Conservation (phyloP, 2,329 filamentous ascomycete species). For the Ascomycota sp. region DNA sequence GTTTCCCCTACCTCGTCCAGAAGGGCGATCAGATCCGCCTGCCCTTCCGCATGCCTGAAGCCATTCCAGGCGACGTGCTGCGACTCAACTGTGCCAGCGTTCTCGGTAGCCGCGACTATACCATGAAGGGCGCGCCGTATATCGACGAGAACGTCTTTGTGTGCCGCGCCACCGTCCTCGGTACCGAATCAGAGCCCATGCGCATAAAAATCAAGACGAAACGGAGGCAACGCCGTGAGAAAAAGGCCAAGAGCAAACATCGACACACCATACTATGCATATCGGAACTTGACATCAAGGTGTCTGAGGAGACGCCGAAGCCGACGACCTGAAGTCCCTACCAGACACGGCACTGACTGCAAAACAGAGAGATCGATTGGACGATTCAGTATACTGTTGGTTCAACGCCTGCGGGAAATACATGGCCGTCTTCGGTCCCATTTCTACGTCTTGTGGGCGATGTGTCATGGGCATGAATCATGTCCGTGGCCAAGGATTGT, state of each 20-base stretch:
- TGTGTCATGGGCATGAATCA: no score
- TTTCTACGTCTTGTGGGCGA: no score
- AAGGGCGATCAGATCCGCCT: constrained; percentile 55
- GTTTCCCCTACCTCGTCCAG: constrained; percentile 59
- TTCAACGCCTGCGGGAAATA: no score
- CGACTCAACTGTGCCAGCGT: constrained; percentile 69
- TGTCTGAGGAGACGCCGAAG: no score
- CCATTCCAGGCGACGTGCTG: constrained; percentile 63
- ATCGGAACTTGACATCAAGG: constrained; percentile 52
- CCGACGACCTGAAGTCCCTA: no score
- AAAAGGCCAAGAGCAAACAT: constrained; percentile 74
- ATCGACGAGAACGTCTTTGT: constrained; percentile 70
- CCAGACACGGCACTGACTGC: no score
- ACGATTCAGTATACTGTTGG: no score
- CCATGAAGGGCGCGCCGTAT: constrained; percentile 62
- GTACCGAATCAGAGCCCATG: constrained; percentile 63
- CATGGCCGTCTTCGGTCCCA: no score
- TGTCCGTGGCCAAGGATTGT: no score
- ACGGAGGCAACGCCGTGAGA: constrained; percentile 51
- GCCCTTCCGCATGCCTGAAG: constrained; percentile 59
- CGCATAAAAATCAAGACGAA: constrained; percentile 65
- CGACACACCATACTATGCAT: constrained; percentile 72
- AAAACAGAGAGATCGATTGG: no score
- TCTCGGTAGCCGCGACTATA: constrained; percentile 77
- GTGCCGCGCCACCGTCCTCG: constrained; percentile 69